Evolutionary conservation across 805 yeast species (phyloP).

Genomic region (Candida broadrunensis): DNA sequence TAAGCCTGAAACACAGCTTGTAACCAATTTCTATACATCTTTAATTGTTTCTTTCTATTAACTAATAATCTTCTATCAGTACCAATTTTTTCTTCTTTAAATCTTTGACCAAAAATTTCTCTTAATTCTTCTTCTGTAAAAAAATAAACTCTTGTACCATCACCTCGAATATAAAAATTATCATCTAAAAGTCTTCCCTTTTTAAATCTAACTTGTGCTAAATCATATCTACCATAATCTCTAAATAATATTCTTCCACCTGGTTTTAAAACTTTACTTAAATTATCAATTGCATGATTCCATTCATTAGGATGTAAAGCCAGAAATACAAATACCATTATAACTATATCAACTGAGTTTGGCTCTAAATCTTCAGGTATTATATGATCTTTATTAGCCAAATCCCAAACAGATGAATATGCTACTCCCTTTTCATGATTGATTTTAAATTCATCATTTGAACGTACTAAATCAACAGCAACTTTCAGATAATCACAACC

Average conservation of each 20-base stretch:
- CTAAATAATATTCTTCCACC: slow-evolving; percentile 88
- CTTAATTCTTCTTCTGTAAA: slow-evolving; percentile 91
- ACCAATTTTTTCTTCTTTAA: slow-evolving; percentile 73
- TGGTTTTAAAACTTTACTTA: slow-evolving; percentile 75
- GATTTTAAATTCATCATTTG: slow-evolving; percentile 57
- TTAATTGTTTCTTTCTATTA: slow-evolving; percentile 85
- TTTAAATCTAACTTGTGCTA: slow-evolving; percentile 93
- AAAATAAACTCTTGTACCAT: slow-evolving; percentile 96
- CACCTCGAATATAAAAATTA: slow-evolving; percentile 94
- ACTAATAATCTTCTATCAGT: slow-evolving; percentile 89
- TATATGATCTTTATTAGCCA: slow-evolving; percentile 67
- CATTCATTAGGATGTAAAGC: slow-evolving; percentile 93
- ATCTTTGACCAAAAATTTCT: slow-evolving; percentile 55
- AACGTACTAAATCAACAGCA: slow-evolving; percentile 82
- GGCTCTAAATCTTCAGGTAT: slow-evolving; percentile 85
- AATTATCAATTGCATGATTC: slow-evolving; percentile 72
- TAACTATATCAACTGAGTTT: slow-evolving; percentile 82
- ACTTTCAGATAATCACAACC: slow-evolving; percentile 90
- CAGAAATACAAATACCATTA: slow-evolving; percentile 92
- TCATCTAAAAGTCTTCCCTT: slow-evolving; percentile 83
- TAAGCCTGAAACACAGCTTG: slow-evolving; percentile 75
- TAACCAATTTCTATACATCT: slow-evolving; percentile 96
- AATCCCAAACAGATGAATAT: slow-evolving; percentile 91
- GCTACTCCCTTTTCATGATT: slow-evolving; percentile 49
- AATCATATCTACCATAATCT: slow-evolving; percentile 93